Base-by-base conservation (phyloP, 139 green algal species). In the Chlamydomonas sp. region DNA sequence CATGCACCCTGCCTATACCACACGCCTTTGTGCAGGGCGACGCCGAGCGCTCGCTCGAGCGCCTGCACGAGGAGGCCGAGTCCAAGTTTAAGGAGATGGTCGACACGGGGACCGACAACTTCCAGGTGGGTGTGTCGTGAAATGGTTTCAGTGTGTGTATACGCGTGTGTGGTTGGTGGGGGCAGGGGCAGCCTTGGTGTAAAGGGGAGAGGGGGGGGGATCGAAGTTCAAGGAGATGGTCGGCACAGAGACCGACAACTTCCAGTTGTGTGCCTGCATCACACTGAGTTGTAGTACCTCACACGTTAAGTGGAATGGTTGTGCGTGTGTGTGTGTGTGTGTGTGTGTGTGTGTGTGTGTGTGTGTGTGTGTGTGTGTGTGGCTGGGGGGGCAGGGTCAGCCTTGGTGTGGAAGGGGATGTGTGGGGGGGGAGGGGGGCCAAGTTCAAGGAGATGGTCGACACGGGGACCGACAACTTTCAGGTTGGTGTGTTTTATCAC, bases 1-100 rank as follows among this genome's bases (percentile, higher is more conserved):
- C n/a, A n/a, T n/a, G n/a, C n/a, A n/a, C n/a, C n/a, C n/a, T n/a
- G n/a, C n/a, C n/a, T n/a, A n/a, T n/a, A 13, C 13, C 20, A 54
- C 54, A 63, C 13, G 29, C 54, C 13, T 63, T 63, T 30, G 6
- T 70, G 39, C 81, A 92, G 86, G 88, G 86, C 16, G 85, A 96
- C 67, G 90, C 90, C 6, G 90, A 96, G 80, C 69, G 71, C 57
- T 82, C 78, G 60, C 71, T 96, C 33, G 90, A 96, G 67, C 68
- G 81, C 69, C 83, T 96, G 73, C 89, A 95, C 81, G 79, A 90
- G 65, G 81, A 76, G 71, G 82, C 87, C 24, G 90, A 96, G 76
- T 87, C 83, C 73, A 58, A 91, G 65, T 67, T 94, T 24, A 37
- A 76, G 0, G 62, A 74, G 31, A 74, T 88, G 36, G 48, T 87